Evolutionary conservation across 179 eudicot species (phyloP).

Genomic region (Carnegiea gigantea): DNA sequence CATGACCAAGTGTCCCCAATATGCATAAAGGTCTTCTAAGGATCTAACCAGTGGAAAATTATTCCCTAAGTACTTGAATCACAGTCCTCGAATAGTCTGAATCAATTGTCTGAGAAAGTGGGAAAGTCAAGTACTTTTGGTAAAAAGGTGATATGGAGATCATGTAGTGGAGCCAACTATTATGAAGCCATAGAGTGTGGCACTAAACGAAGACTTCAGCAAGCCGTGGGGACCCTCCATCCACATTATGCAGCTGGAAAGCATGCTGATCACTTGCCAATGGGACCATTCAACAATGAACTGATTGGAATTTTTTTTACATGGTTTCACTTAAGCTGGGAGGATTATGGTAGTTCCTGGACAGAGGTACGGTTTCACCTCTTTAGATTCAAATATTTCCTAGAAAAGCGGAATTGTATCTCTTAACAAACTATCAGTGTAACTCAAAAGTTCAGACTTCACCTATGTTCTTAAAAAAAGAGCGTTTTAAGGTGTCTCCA

Average conservation of each 20-base stretch:
- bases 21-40: background rate
- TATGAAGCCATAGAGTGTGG: slow-evolving; percentile 13
- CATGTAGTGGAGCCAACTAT: slow-evolving; percentile 7
- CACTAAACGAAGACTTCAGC: slow-evolving; percentile 12
- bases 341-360: background rate
- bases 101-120: slow-evolving; percentile 11
- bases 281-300: background rate
- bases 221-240: slow-evolving; percentile 20
- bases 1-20: background rate
- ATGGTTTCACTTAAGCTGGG: background rate
- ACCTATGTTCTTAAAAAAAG: background rate
- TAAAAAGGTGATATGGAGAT: slow-evolving; percentile 15
- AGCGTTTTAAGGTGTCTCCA: background rate
- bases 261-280: slow-evolving; percentile 17
- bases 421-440: background rate
- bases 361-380: background rate
- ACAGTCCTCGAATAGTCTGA: background rate
- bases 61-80: background rate
- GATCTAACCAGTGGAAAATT: background rate
- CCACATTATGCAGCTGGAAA: slow-evolving; percentile 31
- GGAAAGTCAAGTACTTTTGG: background rate
- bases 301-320: background rate
- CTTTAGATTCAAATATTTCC: background rate
- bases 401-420: background rate
- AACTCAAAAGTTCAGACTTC: background rate